These are phyloP conservation scores for Exophiala aquamarina DNA, from an alignment of 2,329 filamentous ascomycete genomes.

Conservation along the genomic window DNA sequence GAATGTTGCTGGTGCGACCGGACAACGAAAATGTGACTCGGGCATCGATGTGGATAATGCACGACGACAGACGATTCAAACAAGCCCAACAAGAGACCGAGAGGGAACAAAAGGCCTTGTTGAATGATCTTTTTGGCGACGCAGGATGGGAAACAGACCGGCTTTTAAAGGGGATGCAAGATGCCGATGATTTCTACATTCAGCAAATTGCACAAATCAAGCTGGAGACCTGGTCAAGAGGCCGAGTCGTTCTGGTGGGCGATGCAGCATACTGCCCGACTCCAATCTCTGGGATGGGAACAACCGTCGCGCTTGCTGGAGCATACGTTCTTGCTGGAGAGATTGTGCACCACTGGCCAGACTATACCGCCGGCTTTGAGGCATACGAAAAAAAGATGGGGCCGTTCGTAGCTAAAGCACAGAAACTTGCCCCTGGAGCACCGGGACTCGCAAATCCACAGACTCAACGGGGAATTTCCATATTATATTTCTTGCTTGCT, in stretches of 20 bases:
- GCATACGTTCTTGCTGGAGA: slow-evolving; percentile 22
- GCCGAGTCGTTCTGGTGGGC: slow-evolving; percentile 26
- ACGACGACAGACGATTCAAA: slow-evolving; percentile 26
- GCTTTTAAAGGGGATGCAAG: slow-evolving; percentile 41
- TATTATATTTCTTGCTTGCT: slow-evolving; percentile 8
- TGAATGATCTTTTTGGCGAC: slow-evolving; percentile 33
- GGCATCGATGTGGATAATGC: slow-evolving; percentile 33
- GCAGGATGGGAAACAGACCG: slow-evolving; percentile 41
- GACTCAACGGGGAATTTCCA: slow-evolving; percentile 26
- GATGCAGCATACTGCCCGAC: slow-evolving; percentile 21
- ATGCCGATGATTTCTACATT: slow-evolving; percentile 46
- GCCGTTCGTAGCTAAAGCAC: slow-evolving; percentile 28
- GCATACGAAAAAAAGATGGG: slow-evolving; percentile 29
- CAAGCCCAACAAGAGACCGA: slow-evolving; percentile 15
- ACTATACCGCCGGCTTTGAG: slow-evolving; percentile 23
- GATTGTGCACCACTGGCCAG: slow-evolving; percentile 1
- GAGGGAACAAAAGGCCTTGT: slow-evolving; percentile 31
- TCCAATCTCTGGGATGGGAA: slow-evolving; percentile 23
- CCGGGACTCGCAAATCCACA: slow-evolving; percentile 22
- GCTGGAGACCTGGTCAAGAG: slow-evolving; percentile 36
- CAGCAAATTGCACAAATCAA: slow-evolving; percentile 36
- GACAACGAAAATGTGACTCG: slow-evolving; percentile 26
- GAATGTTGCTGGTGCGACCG: slow-evolving; percentile 28
- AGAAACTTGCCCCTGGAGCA: slow-evolving; percentile 28
- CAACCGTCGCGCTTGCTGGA: slow-evolving; percentile 16